A percentile compares a stretch with the other conserved stretches of the same genome.
Conservation (phyloP, 139 green algal species). For the Chlorella sp. region DNA sequence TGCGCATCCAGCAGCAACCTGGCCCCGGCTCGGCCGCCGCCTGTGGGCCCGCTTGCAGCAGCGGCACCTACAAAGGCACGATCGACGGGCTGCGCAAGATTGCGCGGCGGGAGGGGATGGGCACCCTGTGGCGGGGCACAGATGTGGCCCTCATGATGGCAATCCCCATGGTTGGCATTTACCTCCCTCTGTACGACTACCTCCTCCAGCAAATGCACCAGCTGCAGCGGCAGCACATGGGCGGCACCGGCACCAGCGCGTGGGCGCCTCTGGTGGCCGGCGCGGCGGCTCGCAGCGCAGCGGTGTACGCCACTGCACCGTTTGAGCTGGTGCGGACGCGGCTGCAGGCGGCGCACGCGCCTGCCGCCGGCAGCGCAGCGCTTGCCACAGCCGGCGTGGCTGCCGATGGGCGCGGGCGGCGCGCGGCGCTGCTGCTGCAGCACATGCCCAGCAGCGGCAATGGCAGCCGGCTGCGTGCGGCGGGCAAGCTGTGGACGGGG, state of each 20-base stretch:
- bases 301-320: slow-evolving; percentile 80
- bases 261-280: slow-evolving; percentile 76
- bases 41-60: slow-evolving; percentile 31
- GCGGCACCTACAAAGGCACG: slow-evolving; percentile 35
- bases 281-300: slow-evolving; percentile 63
- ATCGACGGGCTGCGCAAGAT: slow-evolving; percentile 60
- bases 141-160: slow-evolving; percentile 77
- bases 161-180: slow-evolving; percentile 92
- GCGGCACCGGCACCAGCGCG: neutral
- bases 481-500: slow-evolving; percentile 78
- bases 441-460: slow-evolving; percentile 9
- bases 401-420: neutral
- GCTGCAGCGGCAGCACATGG: slow-evolving; percentile 1
- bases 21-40: neutral
- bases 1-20: neutral
- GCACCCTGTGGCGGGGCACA: slow-evolving; percentile 80
- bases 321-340: slow-evolving; percentile 87
- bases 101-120: slow-evolving; percentile 66
- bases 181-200: slow-evolving; percentile 95
- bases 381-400: neutral
- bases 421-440: slow-evolving; percentile 29
- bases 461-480: slow-evolving; percentile 14
- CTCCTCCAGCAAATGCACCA: slow-evolving; percentile 57
- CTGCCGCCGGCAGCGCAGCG: neutral
- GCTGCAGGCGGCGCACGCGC: slow-evolving; percentile 64